These are phyloP conservation scores for Coelastrella sp. DNA, from an alignment of 139 green algal genomes.

Conservation along the genomic window DNA sequence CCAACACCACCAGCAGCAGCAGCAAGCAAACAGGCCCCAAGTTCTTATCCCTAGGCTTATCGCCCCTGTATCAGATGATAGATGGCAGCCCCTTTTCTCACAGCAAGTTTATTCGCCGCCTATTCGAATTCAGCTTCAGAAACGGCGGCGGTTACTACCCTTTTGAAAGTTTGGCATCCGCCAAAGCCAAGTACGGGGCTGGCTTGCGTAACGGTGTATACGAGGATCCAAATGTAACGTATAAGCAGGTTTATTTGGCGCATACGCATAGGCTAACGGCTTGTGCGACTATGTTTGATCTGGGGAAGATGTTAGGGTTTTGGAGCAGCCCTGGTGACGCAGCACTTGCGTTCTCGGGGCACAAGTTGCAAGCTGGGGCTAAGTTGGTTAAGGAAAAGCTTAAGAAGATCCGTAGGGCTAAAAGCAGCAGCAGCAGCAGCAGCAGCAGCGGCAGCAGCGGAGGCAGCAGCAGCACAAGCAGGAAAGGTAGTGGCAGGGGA, in stretches of 20 bases:
- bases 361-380: neutral
- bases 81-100: neutral
- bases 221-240: constrained; percentile 3
- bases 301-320: constrained; percentile 22
- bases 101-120: neutral
- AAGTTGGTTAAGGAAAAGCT: neutral
- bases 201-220: constrained; percentile 29
- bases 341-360: neutral
- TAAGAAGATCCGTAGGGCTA: neutral
- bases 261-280: neutral
- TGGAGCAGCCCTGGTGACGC: neutral
- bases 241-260: neutral
- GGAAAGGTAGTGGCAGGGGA: neutral
- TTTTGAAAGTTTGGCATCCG: constrained; percentile 4
- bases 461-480: constrained; percentile 24
- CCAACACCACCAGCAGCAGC: constrained; percentile 12
- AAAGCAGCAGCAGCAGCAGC: neutral
- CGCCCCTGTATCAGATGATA: constrained; percentile 34
- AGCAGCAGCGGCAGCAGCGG: neutral
- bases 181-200: constrained; percentile 46
- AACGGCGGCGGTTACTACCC: constrained; percentile 26
- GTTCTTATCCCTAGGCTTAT: constrained; percentile 36
- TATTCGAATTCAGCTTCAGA: constrained; percentile 24
- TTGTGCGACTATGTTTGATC: neutral
- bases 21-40: neutral